Evolutionary conservation across 75 land plant genomes (phyloP).

Genomic region (Selaginella moellendorffii): DNA sequence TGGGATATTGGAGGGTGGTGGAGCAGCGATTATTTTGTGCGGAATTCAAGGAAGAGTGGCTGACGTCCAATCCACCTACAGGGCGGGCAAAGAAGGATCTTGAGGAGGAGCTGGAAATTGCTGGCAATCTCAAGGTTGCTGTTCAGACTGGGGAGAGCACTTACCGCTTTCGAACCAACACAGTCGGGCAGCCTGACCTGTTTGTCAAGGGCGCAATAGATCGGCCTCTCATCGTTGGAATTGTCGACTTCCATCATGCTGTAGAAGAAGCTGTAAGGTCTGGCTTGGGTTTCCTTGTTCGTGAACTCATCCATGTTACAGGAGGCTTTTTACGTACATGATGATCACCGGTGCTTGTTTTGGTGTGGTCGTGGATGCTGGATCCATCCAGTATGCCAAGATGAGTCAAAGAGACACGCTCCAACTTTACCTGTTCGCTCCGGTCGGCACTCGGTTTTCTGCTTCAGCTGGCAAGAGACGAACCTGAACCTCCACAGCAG

Average conservation of each 20-base stretch:
- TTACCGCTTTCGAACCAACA: neutral
- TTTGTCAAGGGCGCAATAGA: neutral
- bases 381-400: neutral
- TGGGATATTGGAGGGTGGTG: neutral
- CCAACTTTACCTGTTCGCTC: neutral
- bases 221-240: neutral
- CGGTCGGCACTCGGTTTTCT: neutral
- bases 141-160: neutral
- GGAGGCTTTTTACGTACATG: neutral
- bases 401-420: neutral
- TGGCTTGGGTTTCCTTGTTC: neutral
- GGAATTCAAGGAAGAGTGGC: constrained; percentile 1
- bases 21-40: neutral
- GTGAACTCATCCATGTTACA: neutral
- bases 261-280: neutral
- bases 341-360: neutral
- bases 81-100: neutral
- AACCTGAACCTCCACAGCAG: neutral
- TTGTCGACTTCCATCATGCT: neutral
- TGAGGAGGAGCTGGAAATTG: constrained; percentile 1
- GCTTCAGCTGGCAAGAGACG: neutral
- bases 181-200: neutral
- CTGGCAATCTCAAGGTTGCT: neutral
- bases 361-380: neutral
- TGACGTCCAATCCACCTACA: neutral